A percentile compares a stretch with the other conserved stretches of the same genome.
Evolutionary conservation across 768 basidiomycete genomes (phyloP).

Genomic region (Obba rivulosa): DNA sequence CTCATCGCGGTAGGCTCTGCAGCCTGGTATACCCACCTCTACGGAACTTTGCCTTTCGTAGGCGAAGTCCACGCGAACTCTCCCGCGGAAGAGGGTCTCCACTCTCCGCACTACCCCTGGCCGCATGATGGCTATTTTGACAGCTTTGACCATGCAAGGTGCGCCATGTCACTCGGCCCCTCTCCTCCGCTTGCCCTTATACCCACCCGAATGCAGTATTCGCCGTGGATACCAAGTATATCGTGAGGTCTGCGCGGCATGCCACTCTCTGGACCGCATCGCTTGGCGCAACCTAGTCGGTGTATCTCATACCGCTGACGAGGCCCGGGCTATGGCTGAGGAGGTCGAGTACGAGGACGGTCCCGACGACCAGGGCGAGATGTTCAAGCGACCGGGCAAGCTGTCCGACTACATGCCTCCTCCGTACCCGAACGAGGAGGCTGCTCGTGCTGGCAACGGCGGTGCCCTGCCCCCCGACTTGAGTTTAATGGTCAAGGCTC

Average conservation of each 20-base stretch:
- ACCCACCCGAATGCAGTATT: conserved; percentile 48
- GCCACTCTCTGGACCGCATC: conserved; percentile 98
- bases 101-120: conserved; percentile 86
- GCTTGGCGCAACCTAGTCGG: conserved; percentile 99
- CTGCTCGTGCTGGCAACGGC: conserved; percentile 87
- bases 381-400: conserved; percentile 99
- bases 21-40: conserved; percentile 95
- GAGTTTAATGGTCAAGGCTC: conserved; percentile 95
- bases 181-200: conserved; percentile 7
- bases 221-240: conserved; percentile 96
- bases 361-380: conserved; percentile 90
- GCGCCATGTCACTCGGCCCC: conserved; percentile 26
- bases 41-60: conserved; percentile 85
- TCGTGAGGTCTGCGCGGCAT: conserved; percentile 98
- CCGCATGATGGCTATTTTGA: conserved; percentile 83
- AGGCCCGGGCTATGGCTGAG: conserved; percentile 88
- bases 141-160: conserved; percentile 96
- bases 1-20: conserved; percentile 81
- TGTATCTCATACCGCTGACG: conserved; percentile 92
- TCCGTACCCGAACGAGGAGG: conserved; percentile 97
- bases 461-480: conserved; percentile 97
- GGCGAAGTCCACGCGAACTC: conserved; percentile 91
- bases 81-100: conserved; percentile 90
- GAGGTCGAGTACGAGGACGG: conserved; percentile 97
- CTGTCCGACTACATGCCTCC: conserved; percentile 94